These are phyloP conservation scores for Paxillus ammoniavirescens DNA, from an alignment of 768 basidiomycete genomes.

Conservation along the genomic window DNA sequence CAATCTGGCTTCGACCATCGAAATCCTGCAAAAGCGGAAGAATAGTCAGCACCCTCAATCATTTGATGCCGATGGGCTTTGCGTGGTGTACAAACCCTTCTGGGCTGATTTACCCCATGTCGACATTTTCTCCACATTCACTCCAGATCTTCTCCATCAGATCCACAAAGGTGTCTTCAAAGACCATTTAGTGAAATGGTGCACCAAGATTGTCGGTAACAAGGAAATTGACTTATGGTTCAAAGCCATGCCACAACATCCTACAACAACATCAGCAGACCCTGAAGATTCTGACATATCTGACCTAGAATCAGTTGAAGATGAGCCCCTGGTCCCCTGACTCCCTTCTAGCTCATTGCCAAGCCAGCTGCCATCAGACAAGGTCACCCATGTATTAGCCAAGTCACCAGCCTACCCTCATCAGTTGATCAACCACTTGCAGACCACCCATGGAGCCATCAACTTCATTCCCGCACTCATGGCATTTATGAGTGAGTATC, in stretches of 20 bases:
- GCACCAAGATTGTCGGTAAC: constrained; percentile 7
- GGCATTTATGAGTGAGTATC: no score
- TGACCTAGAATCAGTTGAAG: neutral
- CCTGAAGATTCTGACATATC: no score
- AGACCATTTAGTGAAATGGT: constrained; percentile 42
- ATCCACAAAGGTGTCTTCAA: constrained; percentile 48
- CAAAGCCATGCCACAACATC: constrained; percentile 8
- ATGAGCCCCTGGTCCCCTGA: neutral
- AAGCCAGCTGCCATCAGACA: neutral
- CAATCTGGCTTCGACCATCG: neutral
- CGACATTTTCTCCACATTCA: constrained; percentile 40
- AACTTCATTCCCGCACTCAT: neutral
- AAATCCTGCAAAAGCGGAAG: neutral
- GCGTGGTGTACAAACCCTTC: constrained; percentile 29
- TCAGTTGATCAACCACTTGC: neutral
- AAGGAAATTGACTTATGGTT: constrained; percentile 15
- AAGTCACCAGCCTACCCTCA: constrained; percentile 1
- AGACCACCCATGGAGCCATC: neutral
- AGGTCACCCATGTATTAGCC: neutral
- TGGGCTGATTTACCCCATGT: constrained; percentile 39
- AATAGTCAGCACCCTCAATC: constrained; percentile 2
- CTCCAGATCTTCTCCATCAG: constrained; percentile 45
- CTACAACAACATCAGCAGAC: no score
- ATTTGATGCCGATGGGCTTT: neutral
- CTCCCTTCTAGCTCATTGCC: neutral